phyloP scores from a whole-genome alignment of 768 basidiomycete species.

The Hypholoma fasciculare region DNA sequence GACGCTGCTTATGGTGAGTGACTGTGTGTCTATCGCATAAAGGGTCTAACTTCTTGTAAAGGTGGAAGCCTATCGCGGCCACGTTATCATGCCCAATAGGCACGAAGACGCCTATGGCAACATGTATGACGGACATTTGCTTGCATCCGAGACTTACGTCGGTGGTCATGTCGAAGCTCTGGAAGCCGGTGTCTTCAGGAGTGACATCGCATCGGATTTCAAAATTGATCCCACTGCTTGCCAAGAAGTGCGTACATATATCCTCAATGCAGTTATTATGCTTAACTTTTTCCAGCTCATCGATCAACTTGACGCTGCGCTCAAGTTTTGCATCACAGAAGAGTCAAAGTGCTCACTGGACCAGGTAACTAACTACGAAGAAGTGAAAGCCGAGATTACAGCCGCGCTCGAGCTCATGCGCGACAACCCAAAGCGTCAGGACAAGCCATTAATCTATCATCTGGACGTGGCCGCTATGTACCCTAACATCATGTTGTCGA shows the following conservation, averaged over 20 bases:
- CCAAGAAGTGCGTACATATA: constrained; percentile 58
- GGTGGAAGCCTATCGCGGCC: constrained; percentile 93
- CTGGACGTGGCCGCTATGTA: constrained; percentile 99
- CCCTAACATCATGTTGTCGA: constrained; percentile 99
- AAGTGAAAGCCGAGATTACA: constrained; percentile 81
- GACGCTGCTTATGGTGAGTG: constrained; percentile 90
- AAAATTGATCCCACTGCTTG: constrained; percentile 88
- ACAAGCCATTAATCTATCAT: constrained; percentile 97
- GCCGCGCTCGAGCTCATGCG: constrained; percentile 84
- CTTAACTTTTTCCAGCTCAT: constrained; percentile 62
- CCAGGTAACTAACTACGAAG: constrained; percentile 91
- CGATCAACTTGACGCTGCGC: constrained; percentile 89
- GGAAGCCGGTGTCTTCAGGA: constrained; percentile 97
- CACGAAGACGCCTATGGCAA: constrained; percentile 92
- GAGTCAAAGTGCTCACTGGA: constrained; percentile 82
- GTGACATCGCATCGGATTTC: constrained; percentile 94
- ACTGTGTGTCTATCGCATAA: too few species aligned
- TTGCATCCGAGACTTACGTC: constrained; percentile 97
- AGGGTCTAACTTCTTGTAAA: constrained; percentile 27
- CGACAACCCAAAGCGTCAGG: constrained; percentile 84
- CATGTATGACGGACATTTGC: constrained; percentile 95
- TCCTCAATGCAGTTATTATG: not conserved
- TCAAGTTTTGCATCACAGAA: constrained; percentile 84
- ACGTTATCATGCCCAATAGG: constrained; percentile 97
- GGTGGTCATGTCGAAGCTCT: constrained; percentile 98